These are phyloP conservation scores for Eutrema salsugineum DNA, from an alignment of 441 rosid genomes.

Conservation along the genomic window DNA sequence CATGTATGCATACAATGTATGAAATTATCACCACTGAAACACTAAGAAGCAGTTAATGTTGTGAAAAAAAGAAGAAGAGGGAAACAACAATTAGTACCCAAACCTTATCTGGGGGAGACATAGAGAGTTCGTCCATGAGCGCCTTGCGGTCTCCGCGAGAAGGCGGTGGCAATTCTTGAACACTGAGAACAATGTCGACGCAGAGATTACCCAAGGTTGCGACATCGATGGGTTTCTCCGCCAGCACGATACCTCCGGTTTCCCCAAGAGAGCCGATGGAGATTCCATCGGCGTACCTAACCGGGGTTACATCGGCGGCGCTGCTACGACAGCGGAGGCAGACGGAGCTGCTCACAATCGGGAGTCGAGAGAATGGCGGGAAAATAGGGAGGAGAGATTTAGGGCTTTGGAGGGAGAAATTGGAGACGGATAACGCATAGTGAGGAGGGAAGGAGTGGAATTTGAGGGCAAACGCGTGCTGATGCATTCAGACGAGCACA, in stretches of 20 bases:
- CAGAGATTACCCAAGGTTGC: constrained; percentile 93
- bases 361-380: constrained; percentile 22
- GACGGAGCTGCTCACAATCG: constrained; percentile 14
- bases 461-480: constrained; percentile 41
- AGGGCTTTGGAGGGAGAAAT: constrained; percentile 26
- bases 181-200: constrained; percentile 86
- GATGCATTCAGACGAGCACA: constrained; percentile 51
- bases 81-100: not conserved
- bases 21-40: not conserved
- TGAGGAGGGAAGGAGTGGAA: constrained; percentile 36
- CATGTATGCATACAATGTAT: not conserved
- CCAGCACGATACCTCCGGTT: constrained; percentile 21
- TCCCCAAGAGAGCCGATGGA: constrained; percentile 18
- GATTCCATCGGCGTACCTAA: constrained; percentile 25
- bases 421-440: constrained; percentile 38
- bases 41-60: not conserved
- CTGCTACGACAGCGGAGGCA: constrained; percentile 33
- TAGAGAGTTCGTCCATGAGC: constrained; percentile 63
- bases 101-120: constrained; percentile 91
- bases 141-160: constrained; percentile 51
- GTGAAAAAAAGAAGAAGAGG: not conserved
- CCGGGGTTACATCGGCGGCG: constrained; percentile 34
- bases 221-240: constrained; percentile 62
- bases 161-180: constrained; percentile 75
- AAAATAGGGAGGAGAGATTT: constrained; percentile 22